These are phyloP conservation scores for Zoysia pacifica DNA, from an alignment of 176 grass and related monocot species.

Conservation along the genomic window DNA sequence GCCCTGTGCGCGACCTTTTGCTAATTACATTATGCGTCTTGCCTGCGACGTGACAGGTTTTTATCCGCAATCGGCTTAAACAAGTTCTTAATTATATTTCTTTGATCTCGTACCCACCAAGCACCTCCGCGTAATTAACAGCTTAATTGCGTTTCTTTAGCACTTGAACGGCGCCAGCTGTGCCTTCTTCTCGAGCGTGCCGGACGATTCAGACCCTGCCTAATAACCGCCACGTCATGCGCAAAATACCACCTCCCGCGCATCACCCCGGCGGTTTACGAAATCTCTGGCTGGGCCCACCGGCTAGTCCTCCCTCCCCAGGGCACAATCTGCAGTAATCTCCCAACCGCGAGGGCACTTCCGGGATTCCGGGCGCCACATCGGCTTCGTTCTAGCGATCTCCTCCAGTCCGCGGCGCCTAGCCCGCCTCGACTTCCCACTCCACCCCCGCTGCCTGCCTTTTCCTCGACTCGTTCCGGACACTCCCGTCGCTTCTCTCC, in stretches of 20 bases:
- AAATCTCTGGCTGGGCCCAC: neutral
- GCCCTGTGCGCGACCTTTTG: neutral
- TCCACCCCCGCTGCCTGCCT: neutral
- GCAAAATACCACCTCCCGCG: neutral
- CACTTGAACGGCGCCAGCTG: conserved; percentile 1
- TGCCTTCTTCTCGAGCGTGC: neutral
- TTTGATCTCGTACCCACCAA: neutral
- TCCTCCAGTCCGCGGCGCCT: neutral
- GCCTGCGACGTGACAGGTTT: neutral
- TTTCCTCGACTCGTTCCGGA: conserved; percentile 19
- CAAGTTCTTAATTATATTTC: neutral
- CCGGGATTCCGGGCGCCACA: conserved; percentile 15
- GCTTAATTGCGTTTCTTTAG: neutral
- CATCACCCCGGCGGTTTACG: neutral
- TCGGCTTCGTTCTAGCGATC: conserved; percentile 44
- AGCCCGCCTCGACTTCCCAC: neutral
- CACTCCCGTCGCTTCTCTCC: neutral
- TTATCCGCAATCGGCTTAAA: neutral
- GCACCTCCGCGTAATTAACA: neutral
- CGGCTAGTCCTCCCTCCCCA: neutral
- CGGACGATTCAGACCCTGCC: neutral
- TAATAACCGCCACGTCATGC: conserved; percentile 1
- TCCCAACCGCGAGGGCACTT: neutral
- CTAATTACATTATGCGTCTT: neutral
- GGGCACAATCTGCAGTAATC: neutral